These are phyloP conservation scores for Diaporthe sp. DNA, from an alignment of 2,329 filamentous ascomycete species.

Conservation along the genomic window DNA sequence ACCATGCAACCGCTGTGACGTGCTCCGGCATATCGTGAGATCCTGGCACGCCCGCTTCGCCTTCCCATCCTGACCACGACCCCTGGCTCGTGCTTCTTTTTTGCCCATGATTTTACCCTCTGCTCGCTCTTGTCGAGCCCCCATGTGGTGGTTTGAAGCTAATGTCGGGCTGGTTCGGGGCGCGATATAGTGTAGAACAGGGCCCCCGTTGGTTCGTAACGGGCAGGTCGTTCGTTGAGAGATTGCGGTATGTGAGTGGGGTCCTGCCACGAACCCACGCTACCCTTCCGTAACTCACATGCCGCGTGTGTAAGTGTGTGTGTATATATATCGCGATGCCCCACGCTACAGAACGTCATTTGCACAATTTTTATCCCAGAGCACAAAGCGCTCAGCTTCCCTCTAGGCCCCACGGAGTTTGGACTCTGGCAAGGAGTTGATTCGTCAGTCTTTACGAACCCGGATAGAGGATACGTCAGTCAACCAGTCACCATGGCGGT, in stretches of 20 bases:
- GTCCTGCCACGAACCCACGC: constrained; percentile 21
- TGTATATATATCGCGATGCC: constrained; percentile 11
- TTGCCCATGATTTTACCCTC: not conserved
- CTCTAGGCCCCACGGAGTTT: not conserved
- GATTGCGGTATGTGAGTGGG: constrained; percentile 24
- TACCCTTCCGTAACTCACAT: not conserved
- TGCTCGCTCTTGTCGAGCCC: not conserved
- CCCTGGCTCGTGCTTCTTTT: not conserved
- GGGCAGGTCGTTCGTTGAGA: constrained; percentile 3
- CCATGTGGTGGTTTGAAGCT: constrained; percentile 22
- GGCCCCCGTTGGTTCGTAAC: constrained; percentile 14
- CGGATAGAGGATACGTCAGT: not conserved
- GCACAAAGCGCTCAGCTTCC: not conserved
- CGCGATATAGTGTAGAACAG: not conserved
- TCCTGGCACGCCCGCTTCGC: not conserved
- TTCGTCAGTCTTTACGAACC: not conserved
- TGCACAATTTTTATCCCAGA: not conserved
- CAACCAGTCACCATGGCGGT: constrained; percentile 36
- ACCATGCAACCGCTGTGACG: constrained; percentile 32
- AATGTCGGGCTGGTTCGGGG: constrained; percentile 6
- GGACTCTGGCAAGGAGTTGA: not conserved
- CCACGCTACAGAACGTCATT: constrained; percentile 18
- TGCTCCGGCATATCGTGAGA: constrained; percentile 32
- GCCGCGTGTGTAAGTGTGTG: not conserved
- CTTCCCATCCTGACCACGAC: not conserved